Evolutionary conservation across 495 filamentous ascomycete species (phyloP).

Genomic region (Trichoderma gamsii): DNA sequence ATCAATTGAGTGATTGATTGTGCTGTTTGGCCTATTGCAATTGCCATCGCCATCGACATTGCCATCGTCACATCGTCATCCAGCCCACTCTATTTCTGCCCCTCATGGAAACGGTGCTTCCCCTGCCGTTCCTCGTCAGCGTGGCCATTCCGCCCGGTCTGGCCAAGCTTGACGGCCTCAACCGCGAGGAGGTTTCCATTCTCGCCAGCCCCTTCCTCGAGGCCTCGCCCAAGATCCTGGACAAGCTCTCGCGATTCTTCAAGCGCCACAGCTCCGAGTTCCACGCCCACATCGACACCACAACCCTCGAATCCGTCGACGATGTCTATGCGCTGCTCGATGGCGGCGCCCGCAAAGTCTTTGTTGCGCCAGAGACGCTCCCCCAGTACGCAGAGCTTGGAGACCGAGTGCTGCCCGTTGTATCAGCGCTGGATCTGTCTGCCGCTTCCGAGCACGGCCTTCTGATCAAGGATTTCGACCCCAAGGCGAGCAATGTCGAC

Average conservation of each 20-base stretch:
- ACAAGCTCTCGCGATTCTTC: constrained; percentile 60
- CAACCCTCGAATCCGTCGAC: constrained; percentile 56
- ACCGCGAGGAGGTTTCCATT: constrained; percentile 65
- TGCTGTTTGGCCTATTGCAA: constrained; percentile 2
- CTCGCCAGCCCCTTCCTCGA: constrained; percentile 70
- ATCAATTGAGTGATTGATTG: constrained; percentile 20
- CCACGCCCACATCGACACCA: constrained; percentile 70
- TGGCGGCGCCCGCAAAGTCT: constrained; percentile 78
- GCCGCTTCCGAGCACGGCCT: constrained; percentile 36
- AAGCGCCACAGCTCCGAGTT: constrained; percentile 59
- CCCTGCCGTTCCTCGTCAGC: constrained; percentile 52
- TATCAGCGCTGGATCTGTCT: constrained; percentile 28
- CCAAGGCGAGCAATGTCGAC: constrained; percentile 30
- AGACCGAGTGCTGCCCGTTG: constrained; percentile 36
- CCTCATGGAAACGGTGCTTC: constrained; percentile 50
- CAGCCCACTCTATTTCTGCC: not conserved
- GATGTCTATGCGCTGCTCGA: constrained; percentile 78
- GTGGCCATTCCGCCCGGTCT: constrained; percentile 51
- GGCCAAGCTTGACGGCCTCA: constrained; percentile 48
- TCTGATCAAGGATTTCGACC: constrained; percentile 43
- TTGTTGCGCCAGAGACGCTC: constrained; percentile 64
- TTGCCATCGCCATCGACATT: not conserved
- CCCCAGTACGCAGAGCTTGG: constrained; percentile 39
- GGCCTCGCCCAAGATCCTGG: constrained; percentile 49
- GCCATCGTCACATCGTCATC: constrained; percentile 3